Evolutionary conservation across 1,284 basidiomycete genomes (phyloP).

Genomic region (Laetiporus sulphureus): DNA sequence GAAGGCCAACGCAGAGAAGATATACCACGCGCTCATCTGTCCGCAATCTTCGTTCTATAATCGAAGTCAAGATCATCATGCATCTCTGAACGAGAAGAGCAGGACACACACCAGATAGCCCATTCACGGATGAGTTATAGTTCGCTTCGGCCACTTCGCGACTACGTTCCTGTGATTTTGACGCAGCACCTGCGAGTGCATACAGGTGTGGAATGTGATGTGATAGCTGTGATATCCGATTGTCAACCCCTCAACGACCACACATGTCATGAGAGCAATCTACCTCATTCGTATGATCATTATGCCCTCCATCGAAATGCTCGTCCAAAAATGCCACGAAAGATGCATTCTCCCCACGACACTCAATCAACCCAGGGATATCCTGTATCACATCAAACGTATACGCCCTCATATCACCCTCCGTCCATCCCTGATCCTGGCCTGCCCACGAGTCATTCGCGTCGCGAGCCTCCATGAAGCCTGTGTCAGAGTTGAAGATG

Average conservation of each 20-base stretch:
- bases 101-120: constrained; percentile 57
- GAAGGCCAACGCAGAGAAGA: constrained; percentile 78
- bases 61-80: no score
- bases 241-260: neutral
- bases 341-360: constrained; percentile 55
- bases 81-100: no score
- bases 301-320: constrained; percentile 73
- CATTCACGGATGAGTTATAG: constrained; percentile 64
- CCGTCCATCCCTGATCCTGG: constrained; percentile 67
- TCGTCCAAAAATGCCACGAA: constrained; percentile 69
- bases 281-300: no score
- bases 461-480: constrained; percentile 79
- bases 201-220: constrained; percentile 85
- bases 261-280: no score
- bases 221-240: constrained; percentile 44
- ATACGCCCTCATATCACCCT: constrained; percentile 83
- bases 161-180: constrained; percentile 65
- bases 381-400: constrained; percentile 75
- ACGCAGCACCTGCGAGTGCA: constrained; percentile 60
- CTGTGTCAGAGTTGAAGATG: constrained; percentile 67
- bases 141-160: constrained; percentile 55
- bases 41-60: constrained; percentile 84
- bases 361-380: constrained; percentile 53
- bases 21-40: constrained; percentile 86
- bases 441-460: constrained; percentile 70